A percentile compares a stretch with the other conserved stretches of the same genome.
phyloP scores from a whole-genome alignment of 306 rosid genomes.

The Glycyrrhiza uralensis region DNA sequence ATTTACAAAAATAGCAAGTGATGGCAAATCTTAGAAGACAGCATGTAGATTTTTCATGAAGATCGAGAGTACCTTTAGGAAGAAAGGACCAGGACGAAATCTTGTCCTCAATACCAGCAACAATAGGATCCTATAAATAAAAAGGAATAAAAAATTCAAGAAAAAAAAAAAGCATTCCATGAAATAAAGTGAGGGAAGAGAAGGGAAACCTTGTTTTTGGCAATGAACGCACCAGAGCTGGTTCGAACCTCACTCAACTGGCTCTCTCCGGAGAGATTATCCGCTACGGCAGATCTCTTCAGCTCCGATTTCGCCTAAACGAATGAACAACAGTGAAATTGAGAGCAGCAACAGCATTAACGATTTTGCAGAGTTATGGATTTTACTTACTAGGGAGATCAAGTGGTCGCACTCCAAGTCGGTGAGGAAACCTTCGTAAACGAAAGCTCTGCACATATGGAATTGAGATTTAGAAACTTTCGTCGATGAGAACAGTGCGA shows the following conservation, averaged over 20 bases:
- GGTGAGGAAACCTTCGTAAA: constrained; percentile 82
- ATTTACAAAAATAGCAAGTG: background rate
- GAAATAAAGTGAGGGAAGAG: background rate
- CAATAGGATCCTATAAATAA: constrained; percentile 71
- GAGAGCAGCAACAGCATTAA: no score
- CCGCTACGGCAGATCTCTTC: constrained; percentile 95
- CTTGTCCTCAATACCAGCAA: constrained; percentile 93
- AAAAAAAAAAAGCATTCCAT: background rate
- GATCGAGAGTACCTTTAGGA: constrained; percentile 71
- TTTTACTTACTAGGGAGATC: constrained; percentile 72
- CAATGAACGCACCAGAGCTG: constrained; percentile 94
- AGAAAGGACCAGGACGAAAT: constrained; percentile 94
- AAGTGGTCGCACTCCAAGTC: constrained; percentile 90
- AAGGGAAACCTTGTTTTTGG: constrained; percentile 72
- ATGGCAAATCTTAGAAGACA: constrained; percentile 4
- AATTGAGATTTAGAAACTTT: background rate
- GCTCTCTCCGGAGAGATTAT: constrained; percentile 68
- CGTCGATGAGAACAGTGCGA: background rate
- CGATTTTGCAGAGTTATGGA: background rate
- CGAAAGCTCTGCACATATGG: constrained; percentile 70
- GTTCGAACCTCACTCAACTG: constrained; percentile 82
- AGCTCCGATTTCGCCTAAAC: constrained; percentile 86
- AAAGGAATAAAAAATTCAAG: background rate
- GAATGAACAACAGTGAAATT: background rate
- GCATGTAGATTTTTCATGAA: background rate